phyloP scores from a whole-genome alignment of 345 rosid genomes.

The Iberis pinnata region DNA sequence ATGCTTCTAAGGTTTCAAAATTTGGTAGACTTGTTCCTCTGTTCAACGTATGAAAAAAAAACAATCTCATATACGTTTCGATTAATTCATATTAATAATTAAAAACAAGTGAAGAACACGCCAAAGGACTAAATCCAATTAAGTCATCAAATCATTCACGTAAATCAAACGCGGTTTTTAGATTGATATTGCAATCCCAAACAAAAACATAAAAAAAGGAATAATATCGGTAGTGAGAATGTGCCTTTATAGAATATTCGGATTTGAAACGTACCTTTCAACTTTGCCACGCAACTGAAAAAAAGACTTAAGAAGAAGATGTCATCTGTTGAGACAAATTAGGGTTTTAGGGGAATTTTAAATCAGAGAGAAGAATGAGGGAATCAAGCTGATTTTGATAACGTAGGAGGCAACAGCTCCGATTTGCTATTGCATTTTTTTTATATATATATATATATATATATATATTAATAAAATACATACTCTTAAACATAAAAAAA shows the following conservation, averaged over 20 bases:
- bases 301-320: too few relatives aligned
- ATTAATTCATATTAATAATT: constrained; percentile 9
- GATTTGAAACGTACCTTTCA: constrained; percentile 7
- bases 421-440: too few relatives aligned
- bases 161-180: constrained; percentile 13
- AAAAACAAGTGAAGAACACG: constrained; percentile 12
- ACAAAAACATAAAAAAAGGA: not conserved
- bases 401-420: too few relatives aligned
- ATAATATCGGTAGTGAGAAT: constrained; percentile 24
- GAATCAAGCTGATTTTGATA: too few relatives aligned
- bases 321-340: too few relatives aligned
- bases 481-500: too few relatives aligned
- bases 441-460: too few relatives aligned
- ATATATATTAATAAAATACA: too few relatives aligned
- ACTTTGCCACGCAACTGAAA: too few relatives aligned
- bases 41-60: constrained; percentile 21
- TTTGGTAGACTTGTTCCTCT: constrained; percentile 16
- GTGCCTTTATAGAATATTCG: constrained; percentile 20
- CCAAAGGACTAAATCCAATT: too few relatives aligned
- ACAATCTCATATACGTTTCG: constrained; percentile 30
- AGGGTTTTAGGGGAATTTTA: too few relatives aligned
- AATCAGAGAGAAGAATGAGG: too few relatives aligned
- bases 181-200: constrained; percentile 1
- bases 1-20: not conserved
- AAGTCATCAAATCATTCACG: constrained; percentile 1